phyloP scores from a whole-genome alignment of 768 basidiomycete genomes.

The Pluteus cervinus region DNA sequence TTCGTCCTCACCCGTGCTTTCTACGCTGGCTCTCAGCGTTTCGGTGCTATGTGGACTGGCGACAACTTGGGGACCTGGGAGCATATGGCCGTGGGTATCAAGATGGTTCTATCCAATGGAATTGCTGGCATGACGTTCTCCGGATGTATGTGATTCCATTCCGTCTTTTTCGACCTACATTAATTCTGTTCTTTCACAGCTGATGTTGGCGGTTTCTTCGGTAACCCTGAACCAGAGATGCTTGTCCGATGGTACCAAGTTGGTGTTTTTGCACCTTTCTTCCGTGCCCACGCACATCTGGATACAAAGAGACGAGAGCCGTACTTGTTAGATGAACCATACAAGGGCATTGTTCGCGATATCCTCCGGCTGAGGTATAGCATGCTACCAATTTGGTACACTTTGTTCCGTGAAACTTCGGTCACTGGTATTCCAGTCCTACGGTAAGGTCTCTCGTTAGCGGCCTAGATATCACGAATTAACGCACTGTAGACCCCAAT shows the following conservation, averaged over 20 bases:
- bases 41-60: slow-evolving; percentile 98
- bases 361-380: slow-evolving; percentile 78
- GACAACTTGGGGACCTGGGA: slow-evolving; percentile 98
- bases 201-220: slow-evolving; percentile 98
- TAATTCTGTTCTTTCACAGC: slow-evolving; percentile 46
- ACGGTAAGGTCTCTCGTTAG: slow-evolving; percentile 40
- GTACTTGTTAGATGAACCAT: slow-evolving; percentile 85
- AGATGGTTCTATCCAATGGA: slow-evolving; percentile 87
- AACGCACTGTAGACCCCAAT: slow-evolving; percentile 74
- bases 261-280: slow-evolving; percentile 93
- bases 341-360: slow-evolving; percentile 76
- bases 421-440: slow-evolving; percentile 77
- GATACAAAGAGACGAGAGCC: slow-evolving; percentile 98
- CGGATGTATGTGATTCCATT: slow-evolving; percentile 59
- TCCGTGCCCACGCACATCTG: slow-evolving; percentile 97
- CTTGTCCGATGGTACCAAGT: slow-evolving; percentile 97
- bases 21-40: slow-evolving; percentile 92
- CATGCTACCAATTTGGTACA: slow-evolving; percentile 93
- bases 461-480: background rate
- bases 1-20: slow-evolving; percentile 96
- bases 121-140: slow-evolving; percentile 89
- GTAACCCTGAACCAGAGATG: slow-evolving; percentile 92
- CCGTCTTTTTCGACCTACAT: background rate
- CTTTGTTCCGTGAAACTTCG: slow-evolving; percentile 88
- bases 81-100: slow-evolving; percentile 89